Evolutionary conservation across 768 basidiomycete genomes (phyloP).

Genomic region (Infundibulicybe gibba): DNA sequence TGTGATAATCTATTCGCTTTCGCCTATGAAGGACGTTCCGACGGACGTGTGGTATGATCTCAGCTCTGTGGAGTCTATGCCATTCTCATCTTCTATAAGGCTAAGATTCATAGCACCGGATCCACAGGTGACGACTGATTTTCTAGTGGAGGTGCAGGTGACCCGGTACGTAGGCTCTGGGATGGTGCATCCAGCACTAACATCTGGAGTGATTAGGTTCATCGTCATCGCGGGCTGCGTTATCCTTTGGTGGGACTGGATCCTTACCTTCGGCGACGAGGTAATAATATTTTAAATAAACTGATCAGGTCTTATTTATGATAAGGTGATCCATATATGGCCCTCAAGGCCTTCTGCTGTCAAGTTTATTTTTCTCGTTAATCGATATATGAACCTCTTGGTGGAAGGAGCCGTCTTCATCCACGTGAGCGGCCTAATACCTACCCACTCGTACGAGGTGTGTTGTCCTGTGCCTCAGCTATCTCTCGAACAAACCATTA

Average conservation of each 20-base stretch:
- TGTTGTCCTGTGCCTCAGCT: conserved; percentile 11
- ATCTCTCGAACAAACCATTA: neutral
- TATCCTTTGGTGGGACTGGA: conserved; percentile 4
- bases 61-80: no score
- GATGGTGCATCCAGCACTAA: no score
- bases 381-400: conserved; percentile 16
- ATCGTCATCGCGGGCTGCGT: neutral
- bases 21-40: no score
- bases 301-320: neutral
- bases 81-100: no score
- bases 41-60: no score
- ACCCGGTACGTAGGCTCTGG: no score
- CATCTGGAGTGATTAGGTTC: no score
- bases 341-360: conserved; percentile 12
- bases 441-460: conserved; percentile 2
- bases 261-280: neutral
- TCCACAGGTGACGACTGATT: no score
- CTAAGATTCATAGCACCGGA: no score
- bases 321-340: conserved; percentile 13
- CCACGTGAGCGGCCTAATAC: neutral
- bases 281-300: neutral
- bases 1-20: no score
- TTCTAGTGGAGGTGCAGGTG: no score
- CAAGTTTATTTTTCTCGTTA: conserved; percentile 15
- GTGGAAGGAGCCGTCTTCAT: conserved; percentile 8